A percentile compares a stretch with the other conserved stretches of the same genome.
Evolutionary conservation across 768 basidiomycete genomes (phyloP).

Genomic region (Leccinum subtestaceum): DNA sequence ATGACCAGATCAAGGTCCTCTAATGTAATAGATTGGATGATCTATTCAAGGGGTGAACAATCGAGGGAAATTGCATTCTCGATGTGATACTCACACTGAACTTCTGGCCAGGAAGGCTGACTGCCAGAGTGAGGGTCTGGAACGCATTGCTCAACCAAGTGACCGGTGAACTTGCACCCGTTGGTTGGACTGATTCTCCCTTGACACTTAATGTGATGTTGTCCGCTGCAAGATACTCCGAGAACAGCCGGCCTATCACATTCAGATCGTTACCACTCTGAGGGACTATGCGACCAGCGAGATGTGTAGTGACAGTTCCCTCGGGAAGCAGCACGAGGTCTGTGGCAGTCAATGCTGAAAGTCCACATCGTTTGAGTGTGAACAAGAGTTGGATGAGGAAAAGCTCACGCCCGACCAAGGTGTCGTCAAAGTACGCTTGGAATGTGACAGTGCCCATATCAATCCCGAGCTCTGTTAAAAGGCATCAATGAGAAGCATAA

Average conservation of each 20-base stretch:
- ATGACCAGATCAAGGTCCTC: constrained; percentile 56
- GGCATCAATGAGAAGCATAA: constrained; percentile 10
- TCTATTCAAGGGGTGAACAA: constrained; percentile 28
- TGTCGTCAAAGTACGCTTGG: constrained; percentile 55
- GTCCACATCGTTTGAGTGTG: background rate
- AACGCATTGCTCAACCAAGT: constrained; percentile 70
- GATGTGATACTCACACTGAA: constrained; percentile 39
- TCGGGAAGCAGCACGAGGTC: constrained; percentile 50
- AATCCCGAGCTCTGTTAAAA: constrained; percentile 58
- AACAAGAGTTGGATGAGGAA: background rate
- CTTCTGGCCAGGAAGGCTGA: constrained; percentile 60
- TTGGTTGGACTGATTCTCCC: constrained; percentile 60
- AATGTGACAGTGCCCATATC: constrained; percentile 65
- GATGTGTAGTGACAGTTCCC: constrained; percentile 46
- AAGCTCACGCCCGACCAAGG: constrained; percentile 58
- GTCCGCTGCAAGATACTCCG: constrained; percentile 58
- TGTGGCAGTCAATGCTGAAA: constrained; percentile 49
- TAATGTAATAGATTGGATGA: constrained; percentile 63
- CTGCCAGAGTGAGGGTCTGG: constrained; percentile 58
- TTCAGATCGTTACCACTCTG: constrained; percentile 54
- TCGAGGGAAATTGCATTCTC: background rate
- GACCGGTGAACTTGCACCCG: constrained; percentile 49
- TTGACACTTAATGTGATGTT: constrained; percentile 59
- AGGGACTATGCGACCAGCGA: constrained; percentile 63
- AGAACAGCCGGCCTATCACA: constrained; percentile 61